phyloP scores from a whole-genome alignment of 2,329 filamentous ascomycete genomes.

The Fusarium hainanense region DNA sequence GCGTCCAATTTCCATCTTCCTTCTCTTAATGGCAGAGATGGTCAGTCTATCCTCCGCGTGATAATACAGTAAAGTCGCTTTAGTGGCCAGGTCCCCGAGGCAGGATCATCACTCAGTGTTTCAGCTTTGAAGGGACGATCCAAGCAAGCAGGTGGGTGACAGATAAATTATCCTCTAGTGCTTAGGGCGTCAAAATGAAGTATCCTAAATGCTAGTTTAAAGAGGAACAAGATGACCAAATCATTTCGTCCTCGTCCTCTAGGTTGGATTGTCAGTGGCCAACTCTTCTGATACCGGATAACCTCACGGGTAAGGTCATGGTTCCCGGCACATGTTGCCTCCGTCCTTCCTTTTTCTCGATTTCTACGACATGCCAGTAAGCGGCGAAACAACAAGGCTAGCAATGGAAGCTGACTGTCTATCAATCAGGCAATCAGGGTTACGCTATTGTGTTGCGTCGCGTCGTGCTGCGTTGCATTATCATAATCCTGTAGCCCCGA shows the following conservation, averaged over 20 bases:
- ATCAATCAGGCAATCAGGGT: background rate
- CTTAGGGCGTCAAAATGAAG: background rate
- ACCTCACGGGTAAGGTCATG: background rate
- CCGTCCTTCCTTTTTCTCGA: constrained; percentile 6
- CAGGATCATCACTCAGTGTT: constrained; percentile 18
- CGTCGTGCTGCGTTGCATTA: constrained; percentile 17
- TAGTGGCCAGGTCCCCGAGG: constrained; percentile 1
- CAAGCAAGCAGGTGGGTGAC: background rate
- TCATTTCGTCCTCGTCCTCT: background rate
- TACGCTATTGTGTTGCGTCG: constrained; percentile 1
- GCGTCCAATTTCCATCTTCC: background rate
- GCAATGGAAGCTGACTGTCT: background rate
- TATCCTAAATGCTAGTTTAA: background rate
- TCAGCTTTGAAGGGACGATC: constrained; percentile 14
- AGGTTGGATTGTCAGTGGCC: background rate
- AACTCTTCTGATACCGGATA: background rate
- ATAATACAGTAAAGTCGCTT: constrained; percentile 15
- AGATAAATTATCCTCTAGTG: background rate
- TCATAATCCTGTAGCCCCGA: constrained; percentile 14
- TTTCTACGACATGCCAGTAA: background rate
- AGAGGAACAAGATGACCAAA: background rate
- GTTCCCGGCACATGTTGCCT: background rate
- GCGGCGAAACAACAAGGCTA: background rate
- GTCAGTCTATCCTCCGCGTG: constrained; percentile 13
- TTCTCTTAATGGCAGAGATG: background rate